Evolutionary conservation across 768 basidiomycete species (phyloP).

Genomic region (Phylloporus sp.): DNA sequence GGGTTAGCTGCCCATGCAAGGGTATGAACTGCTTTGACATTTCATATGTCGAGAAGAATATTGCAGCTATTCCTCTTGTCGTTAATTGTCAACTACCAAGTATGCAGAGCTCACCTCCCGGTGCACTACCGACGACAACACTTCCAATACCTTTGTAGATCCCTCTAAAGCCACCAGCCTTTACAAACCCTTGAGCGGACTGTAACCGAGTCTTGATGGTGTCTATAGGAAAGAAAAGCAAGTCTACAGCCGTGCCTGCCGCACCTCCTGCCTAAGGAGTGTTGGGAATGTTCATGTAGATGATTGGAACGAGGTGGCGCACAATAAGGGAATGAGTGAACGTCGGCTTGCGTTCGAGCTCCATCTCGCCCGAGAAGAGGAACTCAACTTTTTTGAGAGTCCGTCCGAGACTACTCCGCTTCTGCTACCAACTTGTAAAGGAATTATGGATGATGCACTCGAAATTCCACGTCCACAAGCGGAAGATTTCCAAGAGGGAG

Average conservation of each 20-base stretch:
- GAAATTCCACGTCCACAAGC: conserved; percentile 36
- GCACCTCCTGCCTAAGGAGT: conserved; percentile 70
- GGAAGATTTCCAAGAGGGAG: conserved; percentile 22
- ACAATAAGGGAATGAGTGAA: conserved; percentile 48
- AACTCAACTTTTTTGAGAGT: not conserved
- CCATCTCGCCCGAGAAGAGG: conserved; percentile 20
- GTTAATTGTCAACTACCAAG: not conserved
- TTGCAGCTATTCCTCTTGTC: conserved; percentile 59
- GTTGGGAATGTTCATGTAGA: conserved; percentile 11
- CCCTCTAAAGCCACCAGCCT: conserved; percentile 83
- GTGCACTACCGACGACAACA: conserved; percentile 91
- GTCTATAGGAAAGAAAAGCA: conserved; percentile 95
- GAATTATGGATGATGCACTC: conserved; percentile 58
- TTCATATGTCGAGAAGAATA: conserved; percentile 95
- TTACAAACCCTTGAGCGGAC: conserved; percentile 78
- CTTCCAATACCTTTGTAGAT: conserved; percentile 94
- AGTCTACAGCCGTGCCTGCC: conserved; percentile 92
- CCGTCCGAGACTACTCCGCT: not conserved
- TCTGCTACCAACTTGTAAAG: not conserved
- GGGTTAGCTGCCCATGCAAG: conserved; percentile 53
- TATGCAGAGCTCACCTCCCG: conserved; percentile 65
- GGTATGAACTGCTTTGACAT: conserved; percentile 76
- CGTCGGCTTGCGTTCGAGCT: conserved; percentile 33
- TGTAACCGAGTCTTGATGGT: conserved; percentile 96
- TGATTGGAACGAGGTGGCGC: conserved; percentile 19